phyloP scores from a whole-genome alignment of 306 rosid genomes.

The Alnus glutinosa region DNA sequence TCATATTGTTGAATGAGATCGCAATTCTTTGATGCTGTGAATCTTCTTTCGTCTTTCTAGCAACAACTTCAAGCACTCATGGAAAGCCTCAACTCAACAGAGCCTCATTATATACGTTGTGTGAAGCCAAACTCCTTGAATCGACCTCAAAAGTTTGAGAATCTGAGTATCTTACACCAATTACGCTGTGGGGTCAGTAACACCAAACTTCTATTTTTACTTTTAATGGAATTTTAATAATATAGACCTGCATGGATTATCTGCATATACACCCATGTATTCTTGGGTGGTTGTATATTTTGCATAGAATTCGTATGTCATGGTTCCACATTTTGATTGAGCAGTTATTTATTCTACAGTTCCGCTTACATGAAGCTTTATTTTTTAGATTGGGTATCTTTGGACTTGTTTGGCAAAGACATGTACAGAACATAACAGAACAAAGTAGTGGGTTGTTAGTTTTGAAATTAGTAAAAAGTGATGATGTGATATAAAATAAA shows the following conservation, averaged over 20 bases:
- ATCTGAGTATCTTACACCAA: constrained; percentile 83
- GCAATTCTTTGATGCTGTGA: constrained; percentile 25
- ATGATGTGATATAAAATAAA: too few species aligned
- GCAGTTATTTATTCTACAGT: background rate
- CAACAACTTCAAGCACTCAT: constrained; percentile 99
- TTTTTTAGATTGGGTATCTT: too few species aligned
- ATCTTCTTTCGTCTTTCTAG: constrained; percentile 39
- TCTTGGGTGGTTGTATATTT: background rate
- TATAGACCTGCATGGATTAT: constrained; percentile 9
- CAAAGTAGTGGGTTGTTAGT: too few species aligned
- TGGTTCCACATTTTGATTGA: background rate
- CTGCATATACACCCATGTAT: constrained; percentile 15
- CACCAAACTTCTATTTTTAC: constrained; percentile 24
- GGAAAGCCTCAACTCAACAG: constrained; percentile 84
- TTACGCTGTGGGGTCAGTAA: constrained; percentile 95
- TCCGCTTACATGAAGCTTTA: background rate
- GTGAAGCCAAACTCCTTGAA: constrained; percentile 95
- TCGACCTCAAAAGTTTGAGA: constrained; percentile 88
- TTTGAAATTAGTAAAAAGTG: too few species aligned
- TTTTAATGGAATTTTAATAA: constrained; percentile 27
- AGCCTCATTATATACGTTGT: constrained; percentile 96
- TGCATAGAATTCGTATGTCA: background rate
- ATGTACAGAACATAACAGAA: too few species aligned
- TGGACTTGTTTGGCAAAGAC: too few species aligned
- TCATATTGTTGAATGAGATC: background rate